These are phyloP conservation scores for Comarum palustre DNA, from an alignment of 306 rosid genomes.

Conservation along the genomic window DNA sequence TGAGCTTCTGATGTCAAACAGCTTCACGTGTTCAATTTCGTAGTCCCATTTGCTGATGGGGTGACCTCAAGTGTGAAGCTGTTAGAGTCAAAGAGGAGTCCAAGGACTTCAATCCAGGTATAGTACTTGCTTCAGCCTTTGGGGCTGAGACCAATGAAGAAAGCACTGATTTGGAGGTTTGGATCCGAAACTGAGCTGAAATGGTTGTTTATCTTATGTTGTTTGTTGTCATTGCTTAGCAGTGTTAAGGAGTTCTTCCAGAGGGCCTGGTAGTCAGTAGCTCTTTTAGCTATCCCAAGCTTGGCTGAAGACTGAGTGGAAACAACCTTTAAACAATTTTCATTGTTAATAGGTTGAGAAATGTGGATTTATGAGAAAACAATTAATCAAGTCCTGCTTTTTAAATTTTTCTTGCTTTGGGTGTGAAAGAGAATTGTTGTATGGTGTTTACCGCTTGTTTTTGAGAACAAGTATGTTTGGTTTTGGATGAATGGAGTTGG, in stretches of 20 bases:
- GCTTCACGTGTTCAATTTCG: slow-evolving; percentile 44
- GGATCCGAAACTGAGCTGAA: not conserved
- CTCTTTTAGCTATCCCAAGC: not conserved
- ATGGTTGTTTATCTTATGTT: not conserved
- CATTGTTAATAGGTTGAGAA: not conserved
- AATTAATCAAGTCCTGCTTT: not conserved
- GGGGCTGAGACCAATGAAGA: not conserved
- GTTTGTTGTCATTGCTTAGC: not conserved
- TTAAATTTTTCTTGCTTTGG: no score
- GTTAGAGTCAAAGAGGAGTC: not conserved
- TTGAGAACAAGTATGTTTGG: no score
- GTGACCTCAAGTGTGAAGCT: not conserved
- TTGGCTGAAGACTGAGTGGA: not conserved
- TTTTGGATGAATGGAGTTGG: no score
- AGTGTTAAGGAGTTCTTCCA: not conserved
- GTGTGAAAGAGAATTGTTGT: no score
- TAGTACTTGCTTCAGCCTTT: not conserved
- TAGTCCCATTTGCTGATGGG: not conserved
- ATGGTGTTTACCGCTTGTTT: no score
- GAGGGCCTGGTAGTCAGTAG: not conserved
- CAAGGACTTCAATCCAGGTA: not conserved
- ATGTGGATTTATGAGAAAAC: not conserved
- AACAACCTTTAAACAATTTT: not conserved
- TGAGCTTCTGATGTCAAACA: slow-evolving; percentile 46
- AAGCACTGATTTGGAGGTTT: not conserved